Evolutionary conservation across 2,329 filamentous ascomycete species (phyloP), one percentile per base, ranked within the genome.

Genomic region (Fusarium sororula): DNA sequence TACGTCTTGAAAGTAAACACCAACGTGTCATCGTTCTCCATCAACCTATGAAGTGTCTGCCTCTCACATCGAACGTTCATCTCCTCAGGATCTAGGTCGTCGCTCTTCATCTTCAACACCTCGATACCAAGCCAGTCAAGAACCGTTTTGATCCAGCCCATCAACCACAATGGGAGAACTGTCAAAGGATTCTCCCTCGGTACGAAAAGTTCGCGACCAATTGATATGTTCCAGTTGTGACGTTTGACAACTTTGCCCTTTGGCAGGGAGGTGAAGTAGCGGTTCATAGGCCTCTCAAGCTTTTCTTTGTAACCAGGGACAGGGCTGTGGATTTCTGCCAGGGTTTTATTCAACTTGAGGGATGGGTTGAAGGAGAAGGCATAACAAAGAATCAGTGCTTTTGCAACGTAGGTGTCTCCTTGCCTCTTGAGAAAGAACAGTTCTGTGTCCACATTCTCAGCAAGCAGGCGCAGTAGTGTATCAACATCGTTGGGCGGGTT

Each of bases 121-220:
- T n/a, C 22, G 11, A 56, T 24, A 32, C 37, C 53, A 7, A 56
- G 11, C 37, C 37, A 42, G 0, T 24, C 37, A 8, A 56, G 12
- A 8, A 20, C 9, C 2, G 7, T 15, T 1, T 20, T 56, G 22
- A 56, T 32, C 37, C 22, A 24, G 0, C 6, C 37, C 53, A 56
- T 56, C 26, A 56, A 1, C 37, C 53, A 42, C 20, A 56, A 2
- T 3, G 37, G 37, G 0, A 56, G 1, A 24, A 56, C 6, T 14
- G 37, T 56, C 26, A 42, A 42, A 4, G 53, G 37, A 6, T 56
- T 56, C 6, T 55, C 37, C 8, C 15, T 18, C 4, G 37, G 15
- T 11, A 3, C 26, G 0, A 55, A 55, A 3, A 55, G 53, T 0
- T 42, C 26, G 4, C 26, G 24, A 0, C 17, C 37, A 0, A 55